Evolutionary conservation across 169 alveolate species (phyloP).

Genomic region (Pseudocohnilembus persalinus): DNA sequence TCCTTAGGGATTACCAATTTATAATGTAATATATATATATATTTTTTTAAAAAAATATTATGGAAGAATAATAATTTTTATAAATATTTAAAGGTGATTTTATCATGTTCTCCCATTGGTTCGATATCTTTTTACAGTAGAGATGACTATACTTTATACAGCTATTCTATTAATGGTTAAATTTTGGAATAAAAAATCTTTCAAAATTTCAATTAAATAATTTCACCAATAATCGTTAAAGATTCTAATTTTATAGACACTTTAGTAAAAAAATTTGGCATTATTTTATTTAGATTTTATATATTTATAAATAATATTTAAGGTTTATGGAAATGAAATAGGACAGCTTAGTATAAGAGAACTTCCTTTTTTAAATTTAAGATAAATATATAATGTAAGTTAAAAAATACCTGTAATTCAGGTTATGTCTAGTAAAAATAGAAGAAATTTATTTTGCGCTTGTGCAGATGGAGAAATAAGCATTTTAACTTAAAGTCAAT

Average conservation of each 20-base stretch:
- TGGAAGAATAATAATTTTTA: no score
- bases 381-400: conserved; percentile 42
- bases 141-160: conserved; percentile 56
- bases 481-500: no score
- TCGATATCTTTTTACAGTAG: conserved; percentile 64
- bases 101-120: conserved; percentile 66
- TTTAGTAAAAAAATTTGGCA: conserved; percentile 11
- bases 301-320: no score
- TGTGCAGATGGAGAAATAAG: conserved; percentile 63
- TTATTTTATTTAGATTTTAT: background rate
- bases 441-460: conserved; percentile 57
- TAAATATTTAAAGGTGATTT: background rate
- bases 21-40: conserved; percentile 22
- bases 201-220: conserved; percentile 32
- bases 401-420: conserved; percentile 51
- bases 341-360: conserved; percentile 58
- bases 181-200: conserved; percentile 57
- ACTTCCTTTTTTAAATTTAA: conserved; percentile 48
- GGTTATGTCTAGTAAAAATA: conserved; percentile 43
- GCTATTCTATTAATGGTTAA: conserved; percentile 73
- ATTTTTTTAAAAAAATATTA: background rate
- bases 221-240: conserved; percentile 37
- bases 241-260: conserved; percentile 48
- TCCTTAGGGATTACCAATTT: conserved; percentile 51
- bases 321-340: conserved; percentile 66